phyloP scores from a whole-genome alignment of 1,284 basidiomycete genomes.

The Sanghuangporus weigelae region DNA sequence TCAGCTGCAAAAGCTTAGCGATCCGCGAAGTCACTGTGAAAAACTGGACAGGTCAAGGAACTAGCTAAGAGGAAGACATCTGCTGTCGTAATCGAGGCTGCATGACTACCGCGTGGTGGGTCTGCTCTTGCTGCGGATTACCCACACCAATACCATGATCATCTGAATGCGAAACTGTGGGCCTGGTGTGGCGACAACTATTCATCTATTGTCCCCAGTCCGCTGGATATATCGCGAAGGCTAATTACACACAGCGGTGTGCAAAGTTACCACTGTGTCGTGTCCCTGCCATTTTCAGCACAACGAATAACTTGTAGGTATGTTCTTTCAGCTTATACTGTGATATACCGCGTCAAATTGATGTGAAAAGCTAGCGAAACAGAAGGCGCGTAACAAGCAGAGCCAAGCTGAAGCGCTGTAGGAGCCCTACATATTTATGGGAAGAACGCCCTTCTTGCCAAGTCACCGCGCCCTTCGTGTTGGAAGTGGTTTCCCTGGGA shows the following conservation, averaged over 20 bases:
- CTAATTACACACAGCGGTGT: background rate
- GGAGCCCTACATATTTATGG: background rate
- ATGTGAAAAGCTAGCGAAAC: background rate
- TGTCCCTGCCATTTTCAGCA: background rate
- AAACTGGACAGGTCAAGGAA: background rate
- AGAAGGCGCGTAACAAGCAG: background rate
- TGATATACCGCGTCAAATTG: background rate
- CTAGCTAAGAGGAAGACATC: background rate
- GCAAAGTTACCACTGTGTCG: background rate
- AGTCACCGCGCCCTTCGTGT: constrained; percentile 3
- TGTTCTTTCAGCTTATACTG: background rate
- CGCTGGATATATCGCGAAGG: background rate
- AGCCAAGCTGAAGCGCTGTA: background rate
- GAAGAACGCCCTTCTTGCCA: constrained; percentile 4
- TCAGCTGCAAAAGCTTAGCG: background rate
- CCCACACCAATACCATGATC: background rate
- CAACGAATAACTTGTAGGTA: background rate
- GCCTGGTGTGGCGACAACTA: background rate
- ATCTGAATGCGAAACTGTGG: background rate
- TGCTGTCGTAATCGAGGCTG: background rate
- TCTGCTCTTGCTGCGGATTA: background rate
- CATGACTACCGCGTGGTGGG: background rate
- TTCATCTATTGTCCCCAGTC: background rate
- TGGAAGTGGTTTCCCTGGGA: constrained; percentile 14
- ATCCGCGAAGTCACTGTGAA: background rate